Percentiles rank a stretch among this genome's conserved stretches.
Conservation (phyloP, 1,284 basidiomycete species). For the Marasmius sp. region DNA sequence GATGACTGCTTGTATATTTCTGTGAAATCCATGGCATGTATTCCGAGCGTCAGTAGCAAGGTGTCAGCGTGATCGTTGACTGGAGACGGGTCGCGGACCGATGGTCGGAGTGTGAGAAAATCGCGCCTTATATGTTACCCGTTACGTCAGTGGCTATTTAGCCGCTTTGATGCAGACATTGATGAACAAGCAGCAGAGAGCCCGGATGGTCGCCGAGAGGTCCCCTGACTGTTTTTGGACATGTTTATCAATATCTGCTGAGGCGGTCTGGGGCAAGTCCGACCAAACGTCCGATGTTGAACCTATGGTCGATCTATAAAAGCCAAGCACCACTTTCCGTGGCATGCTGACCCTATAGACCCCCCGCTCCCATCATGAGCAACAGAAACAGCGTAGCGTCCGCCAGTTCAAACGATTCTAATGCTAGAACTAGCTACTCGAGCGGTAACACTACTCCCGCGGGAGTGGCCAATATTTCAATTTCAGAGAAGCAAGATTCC, state of each 20-base stretch:
- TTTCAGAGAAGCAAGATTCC: slow-evolving; percentile 21
- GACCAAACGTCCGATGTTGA: background rate
- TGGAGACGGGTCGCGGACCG: no score
- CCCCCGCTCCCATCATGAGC: background rate
- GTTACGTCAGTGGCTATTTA: no score
- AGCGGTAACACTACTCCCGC: background rate
- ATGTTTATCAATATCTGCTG: background rate
- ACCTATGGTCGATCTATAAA: background rate
- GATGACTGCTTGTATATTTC: slow-evolving; percentile 76
- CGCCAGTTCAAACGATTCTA: background rate
- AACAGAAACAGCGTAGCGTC: background rate
- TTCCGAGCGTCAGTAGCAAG: background rate
- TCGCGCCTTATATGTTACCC: no score
- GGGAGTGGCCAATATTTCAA: background rate
- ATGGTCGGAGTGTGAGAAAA: no score
- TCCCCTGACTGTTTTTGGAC: background rate
- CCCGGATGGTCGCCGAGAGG: no score
- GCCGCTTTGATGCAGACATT: no score
- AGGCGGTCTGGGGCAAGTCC: background rate
- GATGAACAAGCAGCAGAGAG: no score
- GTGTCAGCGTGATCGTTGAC: no score
- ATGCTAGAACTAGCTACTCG: background rate
- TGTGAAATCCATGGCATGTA: slow-evolving; percentile 66
- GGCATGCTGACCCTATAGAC: background rate
- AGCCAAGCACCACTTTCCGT: background rate